Conservation (phyloP, 371 early-diverging fungal genomes). For the Dinochytrium kinnereticum region DNA sequence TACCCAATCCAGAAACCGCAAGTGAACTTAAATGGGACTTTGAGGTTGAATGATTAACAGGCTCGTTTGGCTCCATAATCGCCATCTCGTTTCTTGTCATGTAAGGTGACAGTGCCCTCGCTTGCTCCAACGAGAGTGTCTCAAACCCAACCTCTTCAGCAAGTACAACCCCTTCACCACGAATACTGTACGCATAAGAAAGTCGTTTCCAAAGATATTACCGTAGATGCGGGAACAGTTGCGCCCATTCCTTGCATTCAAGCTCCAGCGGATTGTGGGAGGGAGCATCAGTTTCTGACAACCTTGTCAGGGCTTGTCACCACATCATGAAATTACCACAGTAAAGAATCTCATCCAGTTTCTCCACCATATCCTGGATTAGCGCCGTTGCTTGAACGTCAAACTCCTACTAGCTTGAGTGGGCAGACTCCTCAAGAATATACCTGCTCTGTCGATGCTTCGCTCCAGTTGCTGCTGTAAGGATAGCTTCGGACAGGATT, state of each 20-base stretch:
- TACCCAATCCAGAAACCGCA: neutral
- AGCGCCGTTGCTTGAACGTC: conserved; percentile 44
- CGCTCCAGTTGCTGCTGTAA: conserved; percentile 12
- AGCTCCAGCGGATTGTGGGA: conserved; percentile 12
- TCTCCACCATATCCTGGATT: conserved; percentile 44
- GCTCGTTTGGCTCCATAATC: neutral
- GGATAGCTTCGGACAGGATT: neutral
- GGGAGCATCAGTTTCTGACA: neutral
- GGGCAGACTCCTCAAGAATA: neutral
- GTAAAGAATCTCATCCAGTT: conserved; percentile 43
- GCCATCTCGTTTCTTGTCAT: neutral
- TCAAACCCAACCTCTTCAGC: neutral
- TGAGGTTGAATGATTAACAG: neutral
- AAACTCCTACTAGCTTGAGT: conserved; percentile 32
- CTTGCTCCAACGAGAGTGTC: neutral
- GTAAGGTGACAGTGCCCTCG: neutral
- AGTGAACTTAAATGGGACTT: neutral
- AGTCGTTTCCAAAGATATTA: neutral
- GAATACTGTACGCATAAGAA: neutral
- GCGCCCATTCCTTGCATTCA: conserved; percentile 49
- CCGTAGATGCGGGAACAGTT: conserved; percentile 48
- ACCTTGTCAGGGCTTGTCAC: neutral
- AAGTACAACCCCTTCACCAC: neutral
- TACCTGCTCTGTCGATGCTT: conserved; percentile 14
- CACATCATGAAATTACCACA: conserved; percentile 21